phyloP scores from a whole-genome alignment of 495 filamentous ascomycete genomes.

The Chaetomium fimeti region DNA sequence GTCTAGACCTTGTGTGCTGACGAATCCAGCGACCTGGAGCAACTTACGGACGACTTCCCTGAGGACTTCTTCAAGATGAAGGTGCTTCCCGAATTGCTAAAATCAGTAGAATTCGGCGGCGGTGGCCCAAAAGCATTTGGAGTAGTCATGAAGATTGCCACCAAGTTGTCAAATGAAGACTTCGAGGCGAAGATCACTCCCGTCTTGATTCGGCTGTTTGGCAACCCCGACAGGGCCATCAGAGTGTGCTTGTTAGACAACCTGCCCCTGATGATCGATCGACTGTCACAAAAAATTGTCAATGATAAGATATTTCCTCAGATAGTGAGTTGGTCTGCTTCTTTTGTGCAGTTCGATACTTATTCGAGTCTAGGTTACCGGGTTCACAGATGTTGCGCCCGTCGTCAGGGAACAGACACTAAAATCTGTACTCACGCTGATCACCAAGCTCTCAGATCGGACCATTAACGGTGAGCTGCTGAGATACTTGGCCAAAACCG shows the following conservation, averaged over 20 bases:
- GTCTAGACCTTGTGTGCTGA: constrained; percentile 23
- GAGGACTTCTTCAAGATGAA: constrained; percentile 98
- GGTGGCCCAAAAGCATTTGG: constrained; percentile 89
- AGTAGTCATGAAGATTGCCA: constrained; percentile 83
- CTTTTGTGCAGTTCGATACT: background rate
- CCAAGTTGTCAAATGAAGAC: constrained; percentile 83
- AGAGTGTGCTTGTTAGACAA: constrained; percentile 90
- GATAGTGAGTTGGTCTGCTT: constrained; percentile 56
- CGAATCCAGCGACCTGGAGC: constrained; percentile 68
- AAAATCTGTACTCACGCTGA: constrained; percentile 81
- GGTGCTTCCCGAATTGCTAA: constrained; percentile 89
- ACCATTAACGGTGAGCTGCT: constrained; percentile 91
- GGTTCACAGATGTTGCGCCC: constrained; percentile 87
- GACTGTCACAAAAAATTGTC: constrained; percentile 82
- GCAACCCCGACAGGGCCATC: constrained; percentile 87
- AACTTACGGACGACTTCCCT: constrained; percentile 86
- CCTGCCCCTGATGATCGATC: constrained; percentile 86
- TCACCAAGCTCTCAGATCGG: constrained; percentile 86
- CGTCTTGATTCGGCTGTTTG: constrained; percentile 81
- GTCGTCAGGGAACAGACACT: constrained; percentile 93
- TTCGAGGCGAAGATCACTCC: constrained; percentile 83
- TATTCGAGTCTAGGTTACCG: constrained; percentile 58
- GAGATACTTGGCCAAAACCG: constrained; percentile 88
- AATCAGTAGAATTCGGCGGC: constrained; percentile 95
- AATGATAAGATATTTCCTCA: constrained; percentile 97